Base-by-base conservation (phyloP, 2,329 filamentous ascomycete genomes). In the Periconia digitata region DNA sequence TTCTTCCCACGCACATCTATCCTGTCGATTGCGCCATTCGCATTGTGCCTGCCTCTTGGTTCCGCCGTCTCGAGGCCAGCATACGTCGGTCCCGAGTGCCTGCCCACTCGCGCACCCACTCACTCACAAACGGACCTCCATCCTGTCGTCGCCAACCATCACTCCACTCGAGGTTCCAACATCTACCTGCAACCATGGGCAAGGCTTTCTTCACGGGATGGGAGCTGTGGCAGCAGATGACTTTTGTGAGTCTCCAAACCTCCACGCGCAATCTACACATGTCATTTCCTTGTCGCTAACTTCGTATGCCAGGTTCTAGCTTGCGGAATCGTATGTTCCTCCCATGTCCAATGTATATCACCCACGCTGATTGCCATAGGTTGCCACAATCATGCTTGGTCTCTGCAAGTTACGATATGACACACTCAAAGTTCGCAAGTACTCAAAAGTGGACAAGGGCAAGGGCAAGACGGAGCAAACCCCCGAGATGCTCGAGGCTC, bases 151-250 rank as follows among this genome's bases (percentile, higher is more conserved):
- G 52, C 47, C 52, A 51, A 49, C n/a, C 24, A 20, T 22, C 18
- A 5, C 21, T 24, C 12, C 42, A 17, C 8, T 21, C 23, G 32
- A 22, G 13, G 50, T 49, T 17, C 41, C 39, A 40, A 34, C 50
- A 24, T 47, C 49, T 53, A 39, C 46, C 41, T 46, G 45, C 49
- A 52, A 45, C 54, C 41, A 67, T 67, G 51, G 60, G 58, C 51
- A 64, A 67, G 18, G 51, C 50, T 32, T 78, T 79, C 66, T 79
- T 78, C 58, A 63, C 51, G 17, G 68, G 55, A 42, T 95, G 90
- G 91, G 76, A 81, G 59, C 75, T 94, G 62, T 96, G 91, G 91
- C 84, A 94, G 78, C 85, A 95, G 76, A 85, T 96, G 85, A 89
- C 85, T 44, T 90, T 95, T 75, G 91, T 95, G 76, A 78, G 88